Percentiles rank a stretch among this genome's conserved stretches.
Evolutionary conservation across 306 rosid genomes (phyloP).

Genomic region (Citrullus amarus): DNA sequence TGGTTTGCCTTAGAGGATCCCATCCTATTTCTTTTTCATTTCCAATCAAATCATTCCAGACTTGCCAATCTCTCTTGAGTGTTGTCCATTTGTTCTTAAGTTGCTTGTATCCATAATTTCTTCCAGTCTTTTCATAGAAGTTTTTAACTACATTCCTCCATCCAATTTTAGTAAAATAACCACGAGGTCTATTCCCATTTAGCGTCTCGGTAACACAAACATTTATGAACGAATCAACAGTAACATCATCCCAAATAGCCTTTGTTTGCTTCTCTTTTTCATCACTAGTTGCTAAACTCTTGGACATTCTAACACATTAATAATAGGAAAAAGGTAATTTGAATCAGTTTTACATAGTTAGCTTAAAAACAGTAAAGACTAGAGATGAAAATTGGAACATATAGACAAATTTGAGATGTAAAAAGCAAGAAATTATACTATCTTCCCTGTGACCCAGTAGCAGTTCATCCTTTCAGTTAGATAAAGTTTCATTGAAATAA

Average conservation of each 20-base stretch:
- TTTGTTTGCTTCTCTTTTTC: not conserved
- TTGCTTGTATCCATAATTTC: not conserved
- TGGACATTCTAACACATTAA: not conserved
- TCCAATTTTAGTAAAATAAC: not conserved
- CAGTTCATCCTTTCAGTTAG: not conserved
- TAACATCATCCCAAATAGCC: not conserved
- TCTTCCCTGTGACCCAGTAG: not conserved
- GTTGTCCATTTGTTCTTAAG: constrained; percentile 2
- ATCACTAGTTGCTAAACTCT: not conserved
- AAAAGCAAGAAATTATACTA: not conserved
- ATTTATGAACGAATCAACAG: not conserved
- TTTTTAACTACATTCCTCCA: constrained; percentile 3
- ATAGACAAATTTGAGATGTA: not conserved
- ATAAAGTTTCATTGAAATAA: not conserved
- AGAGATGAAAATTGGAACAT: not conserved
- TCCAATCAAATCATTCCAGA: not conserved
- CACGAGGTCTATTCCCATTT: not conserved
- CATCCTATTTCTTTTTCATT: not conserved
- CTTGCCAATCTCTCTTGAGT: not conserved
- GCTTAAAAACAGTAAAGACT: not conserved
- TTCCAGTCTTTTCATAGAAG: not conserved
- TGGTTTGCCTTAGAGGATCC: not conserved
- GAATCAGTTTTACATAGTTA: not conserved
- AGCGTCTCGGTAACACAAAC: not conserved
- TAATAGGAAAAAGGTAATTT: not conserved